Percentiles rank a stretch among this genome's conserved stretches.
These are phyloP conservation scores for Pleurotus djamor DNA, from an alignment of 768 basidiomycete species.

Conservation along the genomic window DNA sequence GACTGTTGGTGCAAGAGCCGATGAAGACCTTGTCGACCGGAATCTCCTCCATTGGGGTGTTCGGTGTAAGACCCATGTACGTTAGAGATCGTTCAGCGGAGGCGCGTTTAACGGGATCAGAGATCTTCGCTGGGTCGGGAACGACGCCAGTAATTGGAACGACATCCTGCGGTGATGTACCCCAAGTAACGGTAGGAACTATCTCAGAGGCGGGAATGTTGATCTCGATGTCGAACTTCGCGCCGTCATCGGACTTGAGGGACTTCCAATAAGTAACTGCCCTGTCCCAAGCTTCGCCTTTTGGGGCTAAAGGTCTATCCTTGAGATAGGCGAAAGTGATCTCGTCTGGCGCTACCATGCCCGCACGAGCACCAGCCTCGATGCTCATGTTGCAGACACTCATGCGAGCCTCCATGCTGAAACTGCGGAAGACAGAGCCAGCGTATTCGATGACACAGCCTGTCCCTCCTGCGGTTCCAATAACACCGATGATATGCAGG, in stretches of 20 bases:
- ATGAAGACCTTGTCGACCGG: slow-evolving; percentile 89
- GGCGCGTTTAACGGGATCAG: slow-evolving; percentile 61
- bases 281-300: slow-evolving; percentile 81
- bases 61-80: slow-evolving; percentile 86
- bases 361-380: slow-evolving; percentile 89
- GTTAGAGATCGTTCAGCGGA: slow-evolving; percentile 74
- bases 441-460: slow-evolving; percentile 92
- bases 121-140: slow-evolving; percentile 69
- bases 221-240: slow-evolving; percentile 82
- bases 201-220: slow-evolving; percentile 83
- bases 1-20: slow-evolving; percentile 93
- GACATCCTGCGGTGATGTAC: slow-evolving; percentile 89
- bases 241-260: slow-evolving; percentile 76
- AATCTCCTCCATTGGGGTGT: slow-evolving; percentile 78
- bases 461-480: slow-evolving; percentile 92
- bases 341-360: slow-evolving; percentile 91
- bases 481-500: slow-evolving; percentile 85
- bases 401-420: slow-evolving; percentile 92
- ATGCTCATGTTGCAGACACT: slow-evolving; percentile 96
- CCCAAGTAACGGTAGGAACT: slow-evolving; percentile 90
- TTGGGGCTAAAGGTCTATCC: slow-evolving; percentile 78
- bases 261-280: slow-evolving; percentile 87
- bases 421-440: slow-evolving; percentile 81
- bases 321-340: slow-evolving; percentile 83
- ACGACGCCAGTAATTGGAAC: slow-evolving; percentile 80